Evolutionary conservation across 2,329 filamentous ascomycete genomes (phyloP).

Genomic region (Blastomyces percursus): DNA sequence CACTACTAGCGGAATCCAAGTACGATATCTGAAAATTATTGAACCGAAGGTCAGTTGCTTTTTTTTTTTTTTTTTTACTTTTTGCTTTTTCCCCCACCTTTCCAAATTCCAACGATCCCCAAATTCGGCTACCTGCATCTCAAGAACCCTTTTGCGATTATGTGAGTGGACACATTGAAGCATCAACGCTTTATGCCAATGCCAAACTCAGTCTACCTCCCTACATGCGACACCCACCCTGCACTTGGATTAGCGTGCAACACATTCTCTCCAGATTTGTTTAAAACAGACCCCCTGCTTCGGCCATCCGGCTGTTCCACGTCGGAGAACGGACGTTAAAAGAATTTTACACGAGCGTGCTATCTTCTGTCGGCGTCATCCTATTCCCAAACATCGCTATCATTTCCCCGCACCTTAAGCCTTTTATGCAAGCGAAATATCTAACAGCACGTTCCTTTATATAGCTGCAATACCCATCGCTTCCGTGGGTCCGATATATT

Average conservation of each 20-base stretch:
- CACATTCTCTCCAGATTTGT: not conserved
- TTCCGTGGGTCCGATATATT: slow-evolving; percentile 98
- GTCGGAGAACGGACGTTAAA: not conserved
- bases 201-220: not conserved
- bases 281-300: not conserved
- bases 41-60: slow-evolving; percentile 76
- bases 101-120: not conserved
- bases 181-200: not conserved
- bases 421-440: not conserved
- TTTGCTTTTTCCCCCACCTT: not conserved
- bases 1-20: slow-evolving; percentile 97
- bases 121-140: slow-evolving; percentile 9
- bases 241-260: not conserved
- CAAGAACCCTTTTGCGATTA: not conserved
- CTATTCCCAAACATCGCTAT: not conserved
- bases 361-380: not conserved
- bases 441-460: not conserved
- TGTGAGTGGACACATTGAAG: not conserved
- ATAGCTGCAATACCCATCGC: slow-evolving; percentile 91
- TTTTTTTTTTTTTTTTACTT: slow-evolving; percentile 1
- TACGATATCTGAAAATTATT: slow-evolving; percentile 97
- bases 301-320: not conserved
- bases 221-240: not conserved
- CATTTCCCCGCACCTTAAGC: slow-evolving; percentile 1
- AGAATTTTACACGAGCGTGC: not conserved